Evolutionary conservation across 2,329 filamentous ascomycete species (phyloP).

Genomic region (Ophiocordyceps robertsii): DNA sequence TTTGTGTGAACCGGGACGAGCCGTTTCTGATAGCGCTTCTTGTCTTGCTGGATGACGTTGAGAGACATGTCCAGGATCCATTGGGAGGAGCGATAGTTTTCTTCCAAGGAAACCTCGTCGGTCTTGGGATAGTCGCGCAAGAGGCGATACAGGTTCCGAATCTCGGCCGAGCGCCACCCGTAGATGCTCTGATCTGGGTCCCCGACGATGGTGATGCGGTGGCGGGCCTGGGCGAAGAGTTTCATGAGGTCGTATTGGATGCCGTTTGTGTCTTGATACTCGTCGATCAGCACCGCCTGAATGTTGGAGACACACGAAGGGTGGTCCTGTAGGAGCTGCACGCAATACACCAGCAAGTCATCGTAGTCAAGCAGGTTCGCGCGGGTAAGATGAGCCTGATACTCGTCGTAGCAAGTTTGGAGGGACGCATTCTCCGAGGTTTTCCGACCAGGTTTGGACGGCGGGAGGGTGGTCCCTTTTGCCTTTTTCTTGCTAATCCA

Average conservation of each 20-base stretch:
- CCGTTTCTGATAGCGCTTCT: slow-evolving; percentile 63
- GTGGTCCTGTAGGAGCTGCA: slow-evolving; percentile 59
- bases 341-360: slow-evolving; percentile 74
- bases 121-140: slow-evolving; percentile 64
- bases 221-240: slow-evolving; percentile 59
- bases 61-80: slow-evolving; percentile 70
- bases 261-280: slow-evolving; percentile 94
- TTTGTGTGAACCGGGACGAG: slow-evolving; percentile 68
- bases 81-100: slow-evolving; percentile 88
- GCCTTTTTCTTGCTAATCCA: slow-evolving; percentile 63
- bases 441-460: slow-evolving; percentile 22
- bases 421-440: slow-evolving; percentile 41
- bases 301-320: slow-evolving; percentile 81
- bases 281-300: slow-evolving; percentile 83
- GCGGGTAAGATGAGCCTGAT: slow-evolving; percentile 59
- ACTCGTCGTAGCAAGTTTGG: slow-evolving; percentile 55
- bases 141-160: slow-evolving; percentile 73
- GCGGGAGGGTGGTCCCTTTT: slow-evolving; percentile 33
- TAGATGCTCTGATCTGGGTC: slow-evolving; percentile 98
- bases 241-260: slow-evolving; percentile 93
- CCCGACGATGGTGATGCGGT: slow-evolving; percentile 84
- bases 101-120: slow-evolving; percentile 71
- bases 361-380: slow-evolving; percentile 90
- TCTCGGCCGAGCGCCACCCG: slow-evolving; percentile 86
- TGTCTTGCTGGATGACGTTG: slow-evolving; percentile 83